Base-by-base conservation (phyloP, 2,329 filamentous ascomycete species). In the Rutstroemia sydowiana region DNA sequence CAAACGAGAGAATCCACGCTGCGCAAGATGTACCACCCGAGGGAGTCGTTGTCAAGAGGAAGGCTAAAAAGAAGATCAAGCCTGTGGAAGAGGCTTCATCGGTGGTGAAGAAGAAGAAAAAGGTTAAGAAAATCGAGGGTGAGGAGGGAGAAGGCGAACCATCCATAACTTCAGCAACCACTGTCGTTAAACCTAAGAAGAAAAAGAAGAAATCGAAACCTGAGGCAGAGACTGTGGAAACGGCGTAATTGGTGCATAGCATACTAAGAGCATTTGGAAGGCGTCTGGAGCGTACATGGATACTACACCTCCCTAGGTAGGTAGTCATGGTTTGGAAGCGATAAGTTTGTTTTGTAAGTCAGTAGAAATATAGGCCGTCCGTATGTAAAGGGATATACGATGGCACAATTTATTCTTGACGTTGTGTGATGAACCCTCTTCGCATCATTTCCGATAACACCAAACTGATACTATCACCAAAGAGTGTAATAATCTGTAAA, bases 1-100 rank as follows among this genome's bases (percentile, higher is more conserved):
- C 83, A 34, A 87, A 85, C 61, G 87, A 91, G 70, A 74, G 85
- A 51, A 83, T 91, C 34, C 78, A 87, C 59, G 79, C 84, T 18
- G 82, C 83, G 20, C 79, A 83, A 61, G 84, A 83, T n/a, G 79
- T 84, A 32, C 45, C 45, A 10, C 45, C 51, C 3, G 85, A 86
- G 62, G 83, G 82, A 1, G 79, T 77, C 0, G 75, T 85, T 2
- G 79, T 89, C 3, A 71, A 71, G 55, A 78, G 75, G 66, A 84
- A 79, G 26, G 23, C 30, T 65, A 84, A 80, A 70, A 84, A 81
- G 72, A 70, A 70, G 60, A 56, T 53, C 1, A 63, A 63, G 45
- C 32, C 55, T 39, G 46, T 36, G 34, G 66, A 60, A 43, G 55
- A 55, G 36, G 56, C 23, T 13, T 52, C 52, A 28, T 47, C 48